Percentiles rank a stretch among this genome's conserved stretches.
These are phyloP conservation scores for Brettanomyces bruxellensis DNA, from an alignment of 805 yeast genomes.

Conservation along the genomic window DNA sequence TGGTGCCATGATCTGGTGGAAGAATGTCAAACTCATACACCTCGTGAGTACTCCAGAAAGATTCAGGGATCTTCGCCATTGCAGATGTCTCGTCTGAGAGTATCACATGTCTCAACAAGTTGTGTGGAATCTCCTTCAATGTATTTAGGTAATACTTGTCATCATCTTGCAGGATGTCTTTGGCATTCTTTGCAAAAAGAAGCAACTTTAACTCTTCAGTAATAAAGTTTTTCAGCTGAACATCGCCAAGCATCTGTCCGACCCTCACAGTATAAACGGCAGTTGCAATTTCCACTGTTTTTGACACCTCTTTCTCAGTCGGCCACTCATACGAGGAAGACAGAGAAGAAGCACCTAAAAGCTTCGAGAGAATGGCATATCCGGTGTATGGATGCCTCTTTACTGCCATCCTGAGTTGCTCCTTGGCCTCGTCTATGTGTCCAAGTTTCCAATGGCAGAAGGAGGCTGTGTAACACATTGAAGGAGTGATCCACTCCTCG, in stretches of 20 bases:
- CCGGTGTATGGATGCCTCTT: conserved; percentile 51
- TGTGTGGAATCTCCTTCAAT: conserved; percentile 39
- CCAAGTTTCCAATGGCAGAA: conserved; percentile 47
- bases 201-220: conserved; percentile 10
- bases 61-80: conserved; percentile 59
- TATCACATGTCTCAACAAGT: conserved; percentile 58
- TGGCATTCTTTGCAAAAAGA: conserved; percentile 10
- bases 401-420: conserved; percentile 41
- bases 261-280: conserved; percentile 57
- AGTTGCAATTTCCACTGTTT: conserved; percentile 32
- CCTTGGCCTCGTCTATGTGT: conserved; percentile 32
- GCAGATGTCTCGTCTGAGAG: conserved; percentile 62
- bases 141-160: conserved; percentile 10
- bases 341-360: conserved; percentile 26
- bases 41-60: conserved; percentile 53
- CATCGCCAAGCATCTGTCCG: conserved; percentile 42
- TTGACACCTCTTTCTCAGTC: conserved; percentile 6
- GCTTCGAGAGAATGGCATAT: conserved; percentile 34
- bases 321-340: background rate
- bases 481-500: conserved; percentile 62
- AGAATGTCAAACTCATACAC: conserved; percentile 63
- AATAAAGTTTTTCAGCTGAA: conserved; percentile 34
- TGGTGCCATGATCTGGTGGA: conserved; percentile 38
- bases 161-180: background rate
- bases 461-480: conserved; percentile 56